These are phyloP conservation scores for Schizopora paradoxa DNA, from an alignment of 1,284 basidiomycete genomes.

Conservation along the genomic window DNA sequence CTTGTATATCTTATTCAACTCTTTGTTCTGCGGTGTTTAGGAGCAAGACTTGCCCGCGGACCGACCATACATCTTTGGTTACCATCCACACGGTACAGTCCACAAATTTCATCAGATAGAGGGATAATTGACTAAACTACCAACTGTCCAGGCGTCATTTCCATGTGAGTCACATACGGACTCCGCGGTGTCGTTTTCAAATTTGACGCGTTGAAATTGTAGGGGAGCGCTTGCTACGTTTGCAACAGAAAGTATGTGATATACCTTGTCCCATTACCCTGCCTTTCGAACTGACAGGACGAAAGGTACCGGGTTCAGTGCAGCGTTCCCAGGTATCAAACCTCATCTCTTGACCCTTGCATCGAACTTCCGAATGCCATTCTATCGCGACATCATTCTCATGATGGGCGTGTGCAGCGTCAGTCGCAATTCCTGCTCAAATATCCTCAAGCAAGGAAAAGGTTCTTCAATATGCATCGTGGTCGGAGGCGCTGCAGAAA, in stretches of 20 bases:
- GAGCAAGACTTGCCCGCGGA: slow-evolving; percentile 88
- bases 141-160: slow-evolving; percentile 67
- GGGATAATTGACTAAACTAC: slow-evolving; percentile 3
- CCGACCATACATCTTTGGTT: slow-evolving; percentile 93
- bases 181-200: neutral
- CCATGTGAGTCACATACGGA: slow-evolving; percentile 58
- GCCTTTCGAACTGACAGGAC: slow-evolving; percentile 3
- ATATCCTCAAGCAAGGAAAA: slow-evolving; percentile 75
- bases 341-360: slow-evolving; percentile 91
- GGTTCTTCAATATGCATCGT: slow-evolving; percentile 88
- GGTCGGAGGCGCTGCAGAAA: slow-evolving; percentile 94
- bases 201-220: neutral
- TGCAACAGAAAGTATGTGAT: slow-evolving; percentile 78
- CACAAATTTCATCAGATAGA: slow-evolving; percentile 2
- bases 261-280: slow-evolving; percentile 14
- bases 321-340: slow-evolving; percentile 84
- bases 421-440: slow-evolving; percentile 83
- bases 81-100: slow-evolving; percentile 88
- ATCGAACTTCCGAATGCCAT: slow-evolving; percentile 87
- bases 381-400: slow-evolving; percentile 90
- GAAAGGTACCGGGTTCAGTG: slow-evolving; percentile 86
- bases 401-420: slow-evolving; percentile 89
- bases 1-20: slow-evolving; percentile 1
- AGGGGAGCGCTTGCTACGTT: slow-evolving; percentile 94
- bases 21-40: slow-evolving; percentile 31